phyloP scores from a whole-genome alignment of 495 filamentous ascomycete genomes.

The Cercophora newfieldiana region DNA sequence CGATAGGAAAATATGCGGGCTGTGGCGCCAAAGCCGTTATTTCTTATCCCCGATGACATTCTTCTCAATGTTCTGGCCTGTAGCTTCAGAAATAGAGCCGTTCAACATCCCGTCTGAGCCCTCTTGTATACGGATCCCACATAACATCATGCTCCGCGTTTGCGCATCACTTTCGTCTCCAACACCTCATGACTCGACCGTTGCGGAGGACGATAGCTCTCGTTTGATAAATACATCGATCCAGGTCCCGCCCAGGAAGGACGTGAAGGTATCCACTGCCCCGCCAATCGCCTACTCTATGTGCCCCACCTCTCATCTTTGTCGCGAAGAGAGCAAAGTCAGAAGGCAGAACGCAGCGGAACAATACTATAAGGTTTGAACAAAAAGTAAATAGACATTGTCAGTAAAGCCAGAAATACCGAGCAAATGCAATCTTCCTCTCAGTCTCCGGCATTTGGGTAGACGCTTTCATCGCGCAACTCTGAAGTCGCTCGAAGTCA shows the following conservation, averaged over 20 bases:
- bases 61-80: not conserved
- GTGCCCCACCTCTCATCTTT: not conserved
- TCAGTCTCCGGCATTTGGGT: not conserved
- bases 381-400: not conserved
- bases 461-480: not conserved
- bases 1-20: not conserved
- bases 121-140: not conserved
- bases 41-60: not conserved
- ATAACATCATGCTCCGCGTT: not conserved
- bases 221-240: not conserved
- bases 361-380: not conserved
- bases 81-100: not conserved
- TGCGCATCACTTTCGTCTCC: not conserved
- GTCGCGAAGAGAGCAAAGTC: not conserved
- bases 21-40: not conserved
- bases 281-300: not conserved
- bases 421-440: not conserved
- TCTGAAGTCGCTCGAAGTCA: slow-evolving; percentile 16
- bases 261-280: not conserved
- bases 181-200: not conserved
- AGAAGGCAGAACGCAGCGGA: not conserved
- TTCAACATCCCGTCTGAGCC: not conserved
- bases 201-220: not conserved
- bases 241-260: not conserved
- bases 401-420: not conserved